Evolutionary conservation across 208 protist species (phyloP), one percentile per base, ranked within the genome.

Genomic region (Borovskyia barvae): DNA sequence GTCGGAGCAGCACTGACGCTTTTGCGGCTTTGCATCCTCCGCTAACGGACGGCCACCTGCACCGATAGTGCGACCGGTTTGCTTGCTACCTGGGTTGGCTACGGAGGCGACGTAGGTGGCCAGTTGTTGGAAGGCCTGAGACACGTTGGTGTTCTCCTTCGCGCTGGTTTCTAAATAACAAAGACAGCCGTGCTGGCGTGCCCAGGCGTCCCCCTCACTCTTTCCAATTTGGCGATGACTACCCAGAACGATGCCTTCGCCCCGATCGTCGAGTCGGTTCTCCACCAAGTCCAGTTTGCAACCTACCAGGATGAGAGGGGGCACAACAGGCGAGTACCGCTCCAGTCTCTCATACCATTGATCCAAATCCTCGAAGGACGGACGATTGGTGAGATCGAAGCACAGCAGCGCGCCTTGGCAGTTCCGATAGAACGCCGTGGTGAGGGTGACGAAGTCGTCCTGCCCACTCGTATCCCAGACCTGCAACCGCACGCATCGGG

Each of bases 321-420:
- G 88, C 40, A 90, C 49, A 2, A 58, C 55, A 2, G 74, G 63
- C 11, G 76, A 90, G 71, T 92, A 77, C 3, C 72, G 66, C 63
- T 79, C 56, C 17, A 94, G 55, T 12, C 82, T 72, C 36, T 87
- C 77, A 32, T 82, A 94, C 88, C 88, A 94, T 61, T 62, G 71
- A 36, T 96, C 76, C 14, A 97, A 72, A 51, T 95, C 81, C 22
- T 94, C 81, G 67, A 97, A 98, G 26, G 88, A 90, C 36, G 65
- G 32, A 15, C 79, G 62, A 49, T 95, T 97, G 17, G 98, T 99
- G 28, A 98, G 85, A 63, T 99, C 98, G 64, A 99, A 99, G 64
- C 97, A 98, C 5, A 99, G 75, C 8, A 99, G 33, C 2, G 85
- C 87, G 9, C 86, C 93, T 42, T 92, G 82, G 66, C 89, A 93